Base-by-base conservation (phyloP, 495 filamentous ascomycete species). In the Poronia punctata region DNA sequence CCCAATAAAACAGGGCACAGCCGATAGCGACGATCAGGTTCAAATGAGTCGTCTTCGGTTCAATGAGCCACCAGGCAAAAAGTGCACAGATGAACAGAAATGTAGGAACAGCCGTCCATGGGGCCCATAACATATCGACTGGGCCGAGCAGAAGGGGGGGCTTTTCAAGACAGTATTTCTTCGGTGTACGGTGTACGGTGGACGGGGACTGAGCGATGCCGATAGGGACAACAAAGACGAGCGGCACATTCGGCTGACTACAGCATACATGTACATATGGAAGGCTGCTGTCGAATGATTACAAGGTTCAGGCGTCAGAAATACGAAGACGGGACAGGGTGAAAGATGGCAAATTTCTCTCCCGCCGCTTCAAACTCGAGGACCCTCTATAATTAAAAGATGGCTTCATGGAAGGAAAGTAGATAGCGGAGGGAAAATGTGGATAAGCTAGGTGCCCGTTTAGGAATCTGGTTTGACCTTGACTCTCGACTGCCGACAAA, bases 61-160 rank as follows among this genome's bases (percentile, higher is more conserved):
- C 61, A 52, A 65, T 62, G 45, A 68, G 65, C 63, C 66, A 68
- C 66, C 66, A 69, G 46, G 59, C 59, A 45, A 75, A 50, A 39
- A 64, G 57, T 49, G 72, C 64, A 52, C 67, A 61, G 46, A 71
- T 38, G 56, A 75, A 59, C 43, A 76, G 61, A 48, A 75, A 46
- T 37, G 65, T 67, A 50, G 65, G 65, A 45, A 66, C 61, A 58
- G 64, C 62, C 41, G 66, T 58, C 64, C 62, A 65, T 62, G 61
- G 62, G 60, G 60, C 63, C 64, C 66, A 72, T 71, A 63, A 69
- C 65, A 66, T 70, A 62, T 57, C 66, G 67, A 53, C 65, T 51
- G 50, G 60, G 48, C 62, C 52, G 46, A 35, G 46, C 35, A 28
- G 30, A 36, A 31, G 36, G 43, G 23, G 4, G 19, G 24, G 4